Evolutionary conservation across 306 rosid genomes (phyloP).

Genomic region (Benincasa hispida): DNA sequence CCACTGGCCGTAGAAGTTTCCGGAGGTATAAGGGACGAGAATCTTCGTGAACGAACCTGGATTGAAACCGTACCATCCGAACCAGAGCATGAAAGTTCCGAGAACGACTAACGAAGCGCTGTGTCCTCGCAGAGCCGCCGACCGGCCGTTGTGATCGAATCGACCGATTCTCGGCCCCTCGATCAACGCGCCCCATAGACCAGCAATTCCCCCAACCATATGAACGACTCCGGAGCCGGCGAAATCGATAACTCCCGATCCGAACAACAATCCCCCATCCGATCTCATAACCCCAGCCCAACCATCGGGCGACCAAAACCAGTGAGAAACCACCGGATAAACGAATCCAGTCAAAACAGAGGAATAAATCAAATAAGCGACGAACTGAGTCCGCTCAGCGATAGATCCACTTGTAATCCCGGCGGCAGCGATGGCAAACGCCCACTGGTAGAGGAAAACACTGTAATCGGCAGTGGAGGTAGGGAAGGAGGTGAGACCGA

Average conservation of each 20-base stretch:
- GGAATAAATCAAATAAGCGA: slow-evolving; percentile 70
- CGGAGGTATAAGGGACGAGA: slow-evolving; percentile 15
- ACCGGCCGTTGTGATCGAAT: slow-evolving; percentile 46
- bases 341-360: slow-evolving; percentile 83
- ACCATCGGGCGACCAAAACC: slow-evolving; percentile 82
- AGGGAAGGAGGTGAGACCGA: slow-evolving; percentile 48
- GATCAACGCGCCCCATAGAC: slow-evolving; percentile 70
- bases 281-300: slow-evolving; percentile 49
- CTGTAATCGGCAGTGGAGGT: slow-evolving; percentile 24
- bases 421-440: slow-evolving; percentile 94
- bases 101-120: slow-evolving; percentile 63
- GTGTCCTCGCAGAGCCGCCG: slow-evolving; percentile 48
- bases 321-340: slow-evolving; percentile 79
- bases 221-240: slow-evolving; percentile 96
- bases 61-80: slow-evolving; percentile 95
- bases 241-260: slow-evolving; percentile 67
- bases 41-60: slow-evolving; percentile 81
- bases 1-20: slow-evolving; percentile 70
- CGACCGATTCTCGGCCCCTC: slow-evolving; percentile 88
- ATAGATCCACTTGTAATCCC: slow-evolving; percentile 88
- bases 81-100: slow-evolving; percentile 82
- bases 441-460: slow-evolving; percentile 82
- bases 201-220: slow-evolving; percentile 83
- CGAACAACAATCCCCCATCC: slow-evolving; percentile 23
- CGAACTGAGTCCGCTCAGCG: slow-evolving; percentile 84